Conservation (phyloP, 352 stramenopile species). For the Pythium coloratum region DNA sequence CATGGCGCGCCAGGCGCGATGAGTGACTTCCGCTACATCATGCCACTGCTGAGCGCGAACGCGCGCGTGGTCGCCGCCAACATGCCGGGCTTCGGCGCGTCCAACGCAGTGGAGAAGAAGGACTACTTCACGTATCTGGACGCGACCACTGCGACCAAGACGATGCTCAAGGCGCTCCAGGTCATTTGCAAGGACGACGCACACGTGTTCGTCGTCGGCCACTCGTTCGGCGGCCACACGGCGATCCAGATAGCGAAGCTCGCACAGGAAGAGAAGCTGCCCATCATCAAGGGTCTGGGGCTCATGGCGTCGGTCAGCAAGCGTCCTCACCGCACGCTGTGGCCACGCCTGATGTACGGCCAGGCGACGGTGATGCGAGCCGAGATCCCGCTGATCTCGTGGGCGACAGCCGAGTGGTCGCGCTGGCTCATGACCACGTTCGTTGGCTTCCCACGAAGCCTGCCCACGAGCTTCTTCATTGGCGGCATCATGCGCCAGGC, state of each 20-base stretch:
- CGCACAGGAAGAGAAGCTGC: background rate
- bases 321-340: slow-evolving; percentile 18
- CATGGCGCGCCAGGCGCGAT: slow-evolving; percentile 23
- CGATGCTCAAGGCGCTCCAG: slow-evolving; percentile 10
- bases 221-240: slow-evolving; percentile 35
- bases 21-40: slow-evolving; percentile 19
- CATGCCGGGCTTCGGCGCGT: slow-evolving; percentile 10
- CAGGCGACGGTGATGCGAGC: slow-evolving; percentile 7
- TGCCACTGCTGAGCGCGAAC: slow-evolving; percentile 1
- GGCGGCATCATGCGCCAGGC: slow-evolving; percentile 15
- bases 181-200: slow-evolving; percentile 15
- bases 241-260: slow-evolving; percentile 18
- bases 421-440: slow-evolving; percentile 16
- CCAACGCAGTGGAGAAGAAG: background rate
- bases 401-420: slow-evolving; percentile 1
- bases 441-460: slow-evolving; percentile 17
- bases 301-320: slow-evolving; percentile 21
- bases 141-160: background rate
- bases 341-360: slow-evolving; percentile 5
- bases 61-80: slow-evolving; percentile 11
- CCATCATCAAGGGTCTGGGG: slow-evolving; percentile 17
- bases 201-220: slow-evolving; percentile 30
- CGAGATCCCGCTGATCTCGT: slow-evolving; percentile 16
- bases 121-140: slow-evolving; percentile 10
- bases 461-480: slow-evolving; percentile 18